A percentile compares a stretch with the other conserved stretches of the same genome.
Evolutionary conservation across 352 stramenopile genomes (phyloP).

Genomic region (Phytophthora pluvialis): DNA sequence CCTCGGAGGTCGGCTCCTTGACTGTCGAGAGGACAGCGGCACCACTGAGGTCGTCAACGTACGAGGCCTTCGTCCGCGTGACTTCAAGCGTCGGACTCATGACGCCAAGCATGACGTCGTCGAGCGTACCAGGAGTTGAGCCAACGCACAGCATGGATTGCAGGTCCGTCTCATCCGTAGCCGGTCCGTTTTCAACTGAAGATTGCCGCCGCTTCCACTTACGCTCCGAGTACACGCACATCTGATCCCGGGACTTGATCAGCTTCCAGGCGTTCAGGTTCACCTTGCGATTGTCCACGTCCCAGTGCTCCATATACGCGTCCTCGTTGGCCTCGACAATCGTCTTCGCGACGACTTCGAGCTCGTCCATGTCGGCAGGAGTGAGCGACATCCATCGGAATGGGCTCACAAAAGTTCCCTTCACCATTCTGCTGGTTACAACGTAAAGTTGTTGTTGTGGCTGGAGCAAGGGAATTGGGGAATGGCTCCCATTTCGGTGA

Average conservation of each 20-base stretch:
- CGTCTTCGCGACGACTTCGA: conserved; percentile 24
- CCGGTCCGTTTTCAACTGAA: background rate
- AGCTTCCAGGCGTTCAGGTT: conserved; percentile 35
- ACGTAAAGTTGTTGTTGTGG: background rate
- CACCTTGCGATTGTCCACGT: conserved; percentile 28
- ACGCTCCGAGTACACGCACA: conserved; percentile 29
- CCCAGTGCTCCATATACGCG: conserved; percentile 37
- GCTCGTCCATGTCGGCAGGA: conserved; percentile 18
- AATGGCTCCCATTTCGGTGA: conserved; percentile 13
- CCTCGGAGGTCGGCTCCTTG: conserved; percentile 44
- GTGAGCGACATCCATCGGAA: conserved; percentile 29
- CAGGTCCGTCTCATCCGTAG: conserved; percentile 9
- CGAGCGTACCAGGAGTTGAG: conserved; percentile 33
- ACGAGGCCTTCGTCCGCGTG: conserved; percentile 40
- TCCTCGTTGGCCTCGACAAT: conserved; percentile 30
- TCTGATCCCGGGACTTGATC: conserved; percentile 37
- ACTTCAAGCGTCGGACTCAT: conserved; percentile 39
- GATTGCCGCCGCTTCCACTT: conserved; percentile 17
- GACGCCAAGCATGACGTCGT: conserved; percentile 53
- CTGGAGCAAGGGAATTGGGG: conserved; percentile 2
- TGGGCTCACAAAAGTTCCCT: conserved; percentile 28
- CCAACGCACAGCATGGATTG: conserved; percentile 41
- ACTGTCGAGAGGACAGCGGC: conserved; percentile 51
- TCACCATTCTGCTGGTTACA: conserved; percentile 6
- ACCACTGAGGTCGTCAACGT: conserved; percentile 41